Evolutionary conservation across 805 yeast species (phyloP).

Genomic region (Saccharomyces kudriavzevii): DNA sequence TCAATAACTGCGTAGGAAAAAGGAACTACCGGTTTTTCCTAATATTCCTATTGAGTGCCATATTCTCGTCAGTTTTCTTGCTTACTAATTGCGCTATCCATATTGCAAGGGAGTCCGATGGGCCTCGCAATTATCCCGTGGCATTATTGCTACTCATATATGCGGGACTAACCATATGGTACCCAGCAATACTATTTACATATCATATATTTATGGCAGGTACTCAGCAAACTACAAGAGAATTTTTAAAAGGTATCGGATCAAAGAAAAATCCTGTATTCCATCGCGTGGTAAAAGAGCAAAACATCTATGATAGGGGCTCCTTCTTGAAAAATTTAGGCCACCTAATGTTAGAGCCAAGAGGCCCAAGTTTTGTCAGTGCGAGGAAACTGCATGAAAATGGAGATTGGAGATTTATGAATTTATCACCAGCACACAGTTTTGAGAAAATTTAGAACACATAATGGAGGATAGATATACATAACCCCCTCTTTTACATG

Average conservation of each 20-base stretch:
- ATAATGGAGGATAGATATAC: background rate
- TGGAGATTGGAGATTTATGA: constrained; percentile 36
- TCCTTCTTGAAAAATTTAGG: constrained; percentile 28
- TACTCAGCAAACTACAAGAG: constrained; percentile 64
- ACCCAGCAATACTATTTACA: constrained; percentile 46
- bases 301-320: constrained; percentile 34
- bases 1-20: constrained; percentile 71
- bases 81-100: constrained; percentile 19
- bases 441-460: constrained; percentile 9
- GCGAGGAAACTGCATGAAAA: constrained; percentile 25
- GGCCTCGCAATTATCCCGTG: constrained; percentile 27
- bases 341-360: constrained; percentile 30
- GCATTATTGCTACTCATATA: constrained; percentile 48
- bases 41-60: constrained; percentile 37
- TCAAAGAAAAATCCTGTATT: constrained; percentile 28
- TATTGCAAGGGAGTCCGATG: constrained; percentile 8
- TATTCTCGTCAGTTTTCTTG: constrained; percentile 26
- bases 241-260: constrained; percentile 46
- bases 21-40: constrained; percentile 60
- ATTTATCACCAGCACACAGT: constrained; percentile 13
- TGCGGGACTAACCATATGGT: constrained; percentile 38
- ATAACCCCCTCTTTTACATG: background rate
- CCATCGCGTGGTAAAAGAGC: constrained; percentile 15
- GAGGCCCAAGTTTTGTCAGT: constrained; percentile 33
- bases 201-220: constrained; percentile 50